phyloP scores from a whole-genome alignment of 2,329 filamentous ascomycete genomes.

The Apiospora aurea region DNA sequence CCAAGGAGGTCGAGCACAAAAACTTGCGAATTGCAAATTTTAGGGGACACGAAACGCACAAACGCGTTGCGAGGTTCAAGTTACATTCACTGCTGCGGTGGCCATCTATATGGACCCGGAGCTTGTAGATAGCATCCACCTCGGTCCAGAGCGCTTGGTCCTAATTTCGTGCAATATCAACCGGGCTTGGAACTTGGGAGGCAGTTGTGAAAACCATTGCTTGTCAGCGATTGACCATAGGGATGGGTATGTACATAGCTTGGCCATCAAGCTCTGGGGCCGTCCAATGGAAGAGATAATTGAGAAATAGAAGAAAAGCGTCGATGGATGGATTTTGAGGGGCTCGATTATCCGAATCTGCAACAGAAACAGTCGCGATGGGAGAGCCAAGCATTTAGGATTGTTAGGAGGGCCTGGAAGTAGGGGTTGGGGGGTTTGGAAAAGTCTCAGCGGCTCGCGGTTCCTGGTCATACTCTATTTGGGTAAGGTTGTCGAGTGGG shows the following conservation, averaged over 20 bases:
- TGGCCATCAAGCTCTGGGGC: not conserved
- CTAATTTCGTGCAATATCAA: not conserved
- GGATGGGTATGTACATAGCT: not conserved
- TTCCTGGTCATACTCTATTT: conserved; percentile 19
- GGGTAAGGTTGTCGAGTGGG: conserved; percentile 12
- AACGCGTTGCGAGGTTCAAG: conserved; percentile 2
- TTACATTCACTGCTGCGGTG: not conserved
- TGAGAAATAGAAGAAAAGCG: not conserved
- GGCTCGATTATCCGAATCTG: not conserved
- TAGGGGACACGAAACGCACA: conserved; percentile 1
- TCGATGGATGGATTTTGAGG: not conserved
- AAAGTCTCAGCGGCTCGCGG: not conserved
- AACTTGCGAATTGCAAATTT: conserved; percentile 3
- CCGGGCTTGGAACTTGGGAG: not conserved
- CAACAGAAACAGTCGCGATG: conserved; percentile 12
- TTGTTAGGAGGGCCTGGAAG: not conserved
- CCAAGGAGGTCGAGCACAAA: too few relatives aligned
- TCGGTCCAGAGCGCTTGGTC: conserved; percentile 1
- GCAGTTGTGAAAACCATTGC: not conserved
- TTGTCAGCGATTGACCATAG: not conserved
- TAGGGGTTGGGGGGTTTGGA: conserved; percentile 6
- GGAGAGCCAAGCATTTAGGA: conserved; percentile 5
- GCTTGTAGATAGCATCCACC: not conserved
- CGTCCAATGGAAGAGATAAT: not conserved
- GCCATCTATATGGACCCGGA: not conserved